Conservation (phyloP, 768 basidiomycete species). For the Macrolepiota fuliginosa region DNA sequence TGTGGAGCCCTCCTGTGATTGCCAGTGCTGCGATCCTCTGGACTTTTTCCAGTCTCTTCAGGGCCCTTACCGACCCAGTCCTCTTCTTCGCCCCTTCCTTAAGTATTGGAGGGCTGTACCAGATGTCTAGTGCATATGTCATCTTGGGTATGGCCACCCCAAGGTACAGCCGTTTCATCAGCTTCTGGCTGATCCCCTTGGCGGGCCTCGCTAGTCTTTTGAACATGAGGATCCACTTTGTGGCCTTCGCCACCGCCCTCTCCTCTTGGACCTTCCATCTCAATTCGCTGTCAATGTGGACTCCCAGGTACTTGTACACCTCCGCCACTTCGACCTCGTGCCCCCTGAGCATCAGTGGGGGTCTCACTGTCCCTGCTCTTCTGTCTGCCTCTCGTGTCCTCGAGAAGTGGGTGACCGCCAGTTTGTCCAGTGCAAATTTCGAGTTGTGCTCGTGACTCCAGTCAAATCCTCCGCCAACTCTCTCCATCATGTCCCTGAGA, state of each 20-base stretch:
- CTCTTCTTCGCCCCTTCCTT: neutral
- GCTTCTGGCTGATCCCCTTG: conserved; percentile 15
- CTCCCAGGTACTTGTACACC: conserved; percentile 25
- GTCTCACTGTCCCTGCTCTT: neutral
- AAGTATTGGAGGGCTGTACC: conserved; percentile 18
- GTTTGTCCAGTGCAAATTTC: conserved; percentile 29
- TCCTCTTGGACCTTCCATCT: conserved; percentile 13
- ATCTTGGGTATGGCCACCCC: conserved; percentile 25
- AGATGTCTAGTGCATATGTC: conserved; percentile 22
- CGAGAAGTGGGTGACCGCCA: conserved; percentile 5
- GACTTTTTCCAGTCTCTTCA: conserved; percentile 14
- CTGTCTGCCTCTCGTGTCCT: conserved; percentile 21
- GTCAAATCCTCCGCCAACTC: conserved; percentile 20
- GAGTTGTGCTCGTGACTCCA: conserved; percentile 28
- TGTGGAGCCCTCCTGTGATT: conserved; percentile 21
- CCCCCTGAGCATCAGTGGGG: conserved; percentile 10
- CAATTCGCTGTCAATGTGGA: conserved; percentile 21
- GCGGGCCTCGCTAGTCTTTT: conserved; percentile 14
- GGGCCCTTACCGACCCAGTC: conserved; percentile 13
- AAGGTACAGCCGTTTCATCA: conserved; percentile 21
- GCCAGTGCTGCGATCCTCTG: conserved; percentile 20
- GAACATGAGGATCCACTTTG: conserved; percentile 15
- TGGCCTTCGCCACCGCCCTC: conserved; percentile 13
- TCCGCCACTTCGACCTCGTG: conserved; percentile 13
- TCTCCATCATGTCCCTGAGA: conserved; percentile 25